A percentile compares a stretch with the other conserved stretches of the same genome.
Evolutionary conservation across 129 eudicot species (phyloP).

Genomic region (Dittrichia graveolens): DNA sequence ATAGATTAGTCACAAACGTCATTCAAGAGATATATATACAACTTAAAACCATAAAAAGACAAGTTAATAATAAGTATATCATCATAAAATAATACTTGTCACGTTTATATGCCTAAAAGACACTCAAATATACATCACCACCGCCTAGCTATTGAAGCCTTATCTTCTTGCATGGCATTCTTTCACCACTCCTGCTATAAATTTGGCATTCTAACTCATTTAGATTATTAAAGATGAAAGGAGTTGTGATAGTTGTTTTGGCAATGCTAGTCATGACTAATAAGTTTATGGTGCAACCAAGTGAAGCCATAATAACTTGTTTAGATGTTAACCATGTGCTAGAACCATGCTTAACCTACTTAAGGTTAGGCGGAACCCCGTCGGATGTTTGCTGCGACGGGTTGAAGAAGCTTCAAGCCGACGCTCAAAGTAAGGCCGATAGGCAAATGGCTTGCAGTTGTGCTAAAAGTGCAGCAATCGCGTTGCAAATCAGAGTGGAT

Average conservation of each 20-base stretch:
- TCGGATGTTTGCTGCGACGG: constrained; percentile 24
- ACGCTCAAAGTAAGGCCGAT: constrained; percentile 4
- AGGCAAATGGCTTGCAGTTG: constrained; percentile 33
- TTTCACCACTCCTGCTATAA: constrained; percentile 11
- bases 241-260: constrained; percentile 18
- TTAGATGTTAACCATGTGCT: constrained; percentile 13
- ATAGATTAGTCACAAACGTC: constrained; percentile 19
- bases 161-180: constrained; percentile 22
- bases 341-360: constrained; percentile 28
- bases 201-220: constrained; percentile 4
- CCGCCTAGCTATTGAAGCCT: neutral
- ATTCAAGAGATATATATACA: neutral
- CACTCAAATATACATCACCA: constrained; percentile 7
- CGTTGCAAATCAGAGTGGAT: constrained; percentile 11
- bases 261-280: constrained; percentile 21
- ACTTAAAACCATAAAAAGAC: constrained; percentile 21
- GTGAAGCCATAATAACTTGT: constrained; percentile 34
- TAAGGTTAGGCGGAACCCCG: constrained; percentile 12
- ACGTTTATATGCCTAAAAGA: constrained; percentile 7
- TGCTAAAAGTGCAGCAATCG: constrained; percentile 27
- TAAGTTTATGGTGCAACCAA: constrained; percentile 28
- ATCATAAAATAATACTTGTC: constrained; percentile 3
- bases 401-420: constrained; percentile 19
- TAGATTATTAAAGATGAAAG: constrained; percentile 24
- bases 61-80: neutral